A percentile compares a stretch with the other conserved stretches of the same genome.
These are phyloP conservation scores for Thinopyrum elongatum DNA, from an alignment of 176 grass and related monocot species.

Conservation along the genomic window DNA sequence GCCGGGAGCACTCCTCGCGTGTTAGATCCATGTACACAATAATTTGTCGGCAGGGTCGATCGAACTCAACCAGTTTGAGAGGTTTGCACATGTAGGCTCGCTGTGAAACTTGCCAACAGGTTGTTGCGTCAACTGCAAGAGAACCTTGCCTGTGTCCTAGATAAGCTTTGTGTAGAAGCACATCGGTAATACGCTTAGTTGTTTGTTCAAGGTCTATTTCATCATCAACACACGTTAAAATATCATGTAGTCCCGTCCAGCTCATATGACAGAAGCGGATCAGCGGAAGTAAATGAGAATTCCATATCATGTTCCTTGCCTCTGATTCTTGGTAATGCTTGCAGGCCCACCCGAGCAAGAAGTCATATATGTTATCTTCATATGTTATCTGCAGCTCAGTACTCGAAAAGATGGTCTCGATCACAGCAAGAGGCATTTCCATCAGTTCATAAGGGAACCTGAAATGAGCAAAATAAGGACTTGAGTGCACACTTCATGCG, in stretches of 20 bases:
- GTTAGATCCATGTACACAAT: conserved; percentile 74
- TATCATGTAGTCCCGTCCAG: conserved; percentile 47
- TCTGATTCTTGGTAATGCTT: conserved; percentile 42
- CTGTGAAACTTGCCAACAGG: conserved; percentile 33
- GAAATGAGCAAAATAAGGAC: neutral
- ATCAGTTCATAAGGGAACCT: conserved; percentile 66
- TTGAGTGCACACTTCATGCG: neutral
- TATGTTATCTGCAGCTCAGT: conserved; percentile 63
- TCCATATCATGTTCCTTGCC: conserved; percentile 52
- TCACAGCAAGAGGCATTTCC: conserved; percentile 56
- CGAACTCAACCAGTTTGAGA: conserved; percentile 73
- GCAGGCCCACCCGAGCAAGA: conserved; percentile 58
- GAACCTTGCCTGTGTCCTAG: conserved; percentile 44
- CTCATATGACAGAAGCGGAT: conserved; percentile 64
- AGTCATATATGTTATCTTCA: conserved; percentile 65
- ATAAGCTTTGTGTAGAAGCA: conserved; percentile 62
- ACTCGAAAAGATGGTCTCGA: conserved; percentile 60
- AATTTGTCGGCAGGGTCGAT: conserved; percentile 57
- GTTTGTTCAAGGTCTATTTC: conserved; percentile 57
- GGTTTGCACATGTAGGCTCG: conserved; percentile 61
- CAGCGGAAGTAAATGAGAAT: conserved; percentile 44
- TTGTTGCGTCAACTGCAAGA: conserved; percentile 35
- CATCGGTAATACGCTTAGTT: conserved; percentile 57
- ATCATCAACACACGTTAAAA: conserved; percentile 28
- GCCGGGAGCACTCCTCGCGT: conserved; percentile 57